Conservation (phyloP, 73 alveolate genomes). For the Paramecium sonneborni region DNA sequence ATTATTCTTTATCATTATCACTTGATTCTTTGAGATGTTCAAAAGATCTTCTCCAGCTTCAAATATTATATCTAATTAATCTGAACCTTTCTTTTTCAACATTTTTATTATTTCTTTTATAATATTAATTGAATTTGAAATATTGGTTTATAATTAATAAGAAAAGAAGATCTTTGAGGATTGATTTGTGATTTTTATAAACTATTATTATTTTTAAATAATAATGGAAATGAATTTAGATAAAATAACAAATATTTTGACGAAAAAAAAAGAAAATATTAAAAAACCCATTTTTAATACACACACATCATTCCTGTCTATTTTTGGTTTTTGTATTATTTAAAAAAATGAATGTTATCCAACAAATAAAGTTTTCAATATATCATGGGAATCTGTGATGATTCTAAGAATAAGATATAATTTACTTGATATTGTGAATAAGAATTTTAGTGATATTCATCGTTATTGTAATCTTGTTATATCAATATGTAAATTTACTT, state of each 20-base stretch:
- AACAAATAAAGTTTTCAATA: constrained; percentile 22
- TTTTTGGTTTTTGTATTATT: background rate
- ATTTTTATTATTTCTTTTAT: background rate
- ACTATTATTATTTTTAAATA: background rate
- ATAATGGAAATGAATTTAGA: background rate
- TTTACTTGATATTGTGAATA: background rate
- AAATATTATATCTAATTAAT: constrained; percentile 55
- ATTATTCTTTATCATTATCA: constrained; percentile 54
- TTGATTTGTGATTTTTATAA: background rate
- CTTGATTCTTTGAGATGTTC: background rate
- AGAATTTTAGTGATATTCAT: background rate
- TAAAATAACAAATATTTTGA: background rate
- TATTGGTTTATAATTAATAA: background rate
- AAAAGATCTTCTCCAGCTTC: constrained; percentile 70
- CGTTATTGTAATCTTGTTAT: background rate
- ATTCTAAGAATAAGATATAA: background rate
- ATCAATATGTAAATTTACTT: background rate
- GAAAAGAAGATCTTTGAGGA: background rate
- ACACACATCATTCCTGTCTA: constrained; percentile 15
- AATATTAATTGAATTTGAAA: background rate
- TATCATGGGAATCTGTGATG: constrained; percentile 9
- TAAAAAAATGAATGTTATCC: background rate
- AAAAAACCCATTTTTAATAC: background rate
- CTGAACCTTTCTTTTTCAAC: background rate
- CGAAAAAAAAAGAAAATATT: background rate